phyloP scores from a whole-genome alignment of 371 early-diverging fungal species.

The Mortierella sp. region DNA sequence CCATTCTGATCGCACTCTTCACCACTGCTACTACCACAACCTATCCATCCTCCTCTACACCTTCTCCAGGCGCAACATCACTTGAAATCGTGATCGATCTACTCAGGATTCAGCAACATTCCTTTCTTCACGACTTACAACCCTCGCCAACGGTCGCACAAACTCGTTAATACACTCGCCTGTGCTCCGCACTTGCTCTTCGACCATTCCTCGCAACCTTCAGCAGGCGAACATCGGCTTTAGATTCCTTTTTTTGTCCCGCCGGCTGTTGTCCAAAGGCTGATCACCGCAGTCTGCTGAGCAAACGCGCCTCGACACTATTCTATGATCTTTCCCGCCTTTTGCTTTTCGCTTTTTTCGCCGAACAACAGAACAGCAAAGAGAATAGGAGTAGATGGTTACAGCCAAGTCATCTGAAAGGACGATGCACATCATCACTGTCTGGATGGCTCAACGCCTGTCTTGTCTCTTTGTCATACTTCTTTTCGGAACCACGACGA shows the following conservation, averaged over 20 bases:
- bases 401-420: neutral
- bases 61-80: neutral
- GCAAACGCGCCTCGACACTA: neutral
- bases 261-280: neutral
- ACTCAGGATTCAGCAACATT: slow-evolving; percentile 4
- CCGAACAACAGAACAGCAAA: neutral
- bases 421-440: slow-evolving; percentile 19
- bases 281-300: neutral
- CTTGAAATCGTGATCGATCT: neutral
- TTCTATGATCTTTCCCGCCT: neutral
- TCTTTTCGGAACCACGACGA: slow-evolving; percentile 7
- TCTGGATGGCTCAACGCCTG: slow-evolving; percentile 8
- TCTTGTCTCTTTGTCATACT: slow-evolving; percentile 24
- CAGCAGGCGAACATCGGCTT: neutral
- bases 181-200: too few species aligned
- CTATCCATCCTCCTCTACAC: neutral
- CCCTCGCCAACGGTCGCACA: slow-evolving; percentile 5
- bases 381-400: neutral
- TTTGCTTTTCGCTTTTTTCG: neutral
- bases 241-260: neutral
- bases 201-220: neutral
- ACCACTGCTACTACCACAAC: neutral
- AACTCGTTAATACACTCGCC: neutral
- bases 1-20: too few species aligned
- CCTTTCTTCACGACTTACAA: neutral